Percentiles rank a stretch among this genome's conserved stretches.
phyloP scores from a whole-genome alignment of 1,284 basidiomycete genomes.

The Pseudozyma sp. region DNA sequence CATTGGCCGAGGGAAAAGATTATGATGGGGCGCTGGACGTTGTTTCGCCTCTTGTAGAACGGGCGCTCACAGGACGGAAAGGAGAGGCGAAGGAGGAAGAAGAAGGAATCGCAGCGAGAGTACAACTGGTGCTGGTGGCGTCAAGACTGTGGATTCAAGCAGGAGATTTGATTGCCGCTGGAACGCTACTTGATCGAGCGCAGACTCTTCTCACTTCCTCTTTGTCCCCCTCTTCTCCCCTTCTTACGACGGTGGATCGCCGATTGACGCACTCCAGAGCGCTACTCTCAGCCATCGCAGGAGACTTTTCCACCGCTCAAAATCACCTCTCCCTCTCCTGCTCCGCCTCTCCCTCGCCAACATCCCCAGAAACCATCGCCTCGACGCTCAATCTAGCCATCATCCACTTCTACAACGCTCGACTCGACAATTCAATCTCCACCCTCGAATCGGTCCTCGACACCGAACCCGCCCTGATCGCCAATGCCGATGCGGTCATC shows the following conservation, averaged over 20 bases:
- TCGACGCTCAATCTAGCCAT: constrained; percentile 17
- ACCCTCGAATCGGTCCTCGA: constrained; percentile 26
- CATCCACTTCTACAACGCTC: constrained; percentile 26
- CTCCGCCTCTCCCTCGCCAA: neutral
- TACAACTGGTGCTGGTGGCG: constrained; percentile 15
- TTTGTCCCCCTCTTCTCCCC: too few relatives aligned
- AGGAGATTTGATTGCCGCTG: constrained; percentile 2
- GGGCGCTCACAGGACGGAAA: neutral
- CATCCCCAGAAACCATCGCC: neutral
- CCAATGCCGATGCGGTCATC: constrained; percentile 36
- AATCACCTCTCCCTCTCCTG: neutral
- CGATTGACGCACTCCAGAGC: neutral
- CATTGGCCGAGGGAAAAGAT: constrained; percentile 34
- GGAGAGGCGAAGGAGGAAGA: neutral
- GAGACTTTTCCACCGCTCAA: constrained; percentile 15
- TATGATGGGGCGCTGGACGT: constrained; percentile 26
- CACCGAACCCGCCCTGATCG: constrained; percentile 3
- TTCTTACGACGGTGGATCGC: neutral
- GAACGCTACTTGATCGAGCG: neutral
- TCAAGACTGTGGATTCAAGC: constrained; percentile 28
- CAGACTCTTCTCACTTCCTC: neutral
- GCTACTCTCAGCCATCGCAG: constrained; percentile 3
- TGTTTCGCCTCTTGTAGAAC: constrained; percentile 20
- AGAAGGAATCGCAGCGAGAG: neutral
- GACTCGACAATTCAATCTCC: constrained; percentile 26